Percentiles rank a stretch among this genome's conserved stretches.
These are phyloP conservation scores for Fusarium verticillioides DNA, from an alignment of 2,329 filamentous ascomycete genomes.

Conservation along the genomic window DNA sequence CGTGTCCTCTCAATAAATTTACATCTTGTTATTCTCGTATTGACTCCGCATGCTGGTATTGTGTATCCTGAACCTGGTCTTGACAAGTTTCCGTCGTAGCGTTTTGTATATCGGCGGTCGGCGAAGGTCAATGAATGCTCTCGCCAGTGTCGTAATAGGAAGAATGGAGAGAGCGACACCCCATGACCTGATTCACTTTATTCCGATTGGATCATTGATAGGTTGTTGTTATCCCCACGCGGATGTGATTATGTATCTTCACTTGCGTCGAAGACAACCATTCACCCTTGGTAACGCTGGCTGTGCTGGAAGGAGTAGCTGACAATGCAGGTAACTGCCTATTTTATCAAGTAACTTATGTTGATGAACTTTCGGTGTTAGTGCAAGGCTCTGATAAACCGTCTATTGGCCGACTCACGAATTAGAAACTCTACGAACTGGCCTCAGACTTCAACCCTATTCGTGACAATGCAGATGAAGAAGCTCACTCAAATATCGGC, in stretches of 20 bases:
- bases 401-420: background rate
- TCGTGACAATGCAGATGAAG: background rate
- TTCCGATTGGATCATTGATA: slow-evolving; percentile 14
- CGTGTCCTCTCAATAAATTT: background rate
- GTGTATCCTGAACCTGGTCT: background rate
- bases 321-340: background rate
- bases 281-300: background rate
- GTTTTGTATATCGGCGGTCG: background rate
- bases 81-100: background rate
- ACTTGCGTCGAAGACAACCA: background rate
- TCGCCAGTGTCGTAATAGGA: background rate
- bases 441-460: background rate
- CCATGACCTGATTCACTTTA: background rate
- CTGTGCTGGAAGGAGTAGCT: background rate
- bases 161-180: background rate
- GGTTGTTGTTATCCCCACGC: background rate
- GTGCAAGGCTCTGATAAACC: background rate
- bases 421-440: background rate
- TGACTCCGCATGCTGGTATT: background rate
- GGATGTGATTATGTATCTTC: slow-evolving; percentile 18
- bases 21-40: background rate
- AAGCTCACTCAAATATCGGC: background rate
- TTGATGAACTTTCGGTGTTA: background rate
- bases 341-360: background rate
- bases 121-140: background rate